Base-by-base conservation (phyloP, 1,139 yeast species). In the Nadsonia starkeyi-henricii region DNA sequence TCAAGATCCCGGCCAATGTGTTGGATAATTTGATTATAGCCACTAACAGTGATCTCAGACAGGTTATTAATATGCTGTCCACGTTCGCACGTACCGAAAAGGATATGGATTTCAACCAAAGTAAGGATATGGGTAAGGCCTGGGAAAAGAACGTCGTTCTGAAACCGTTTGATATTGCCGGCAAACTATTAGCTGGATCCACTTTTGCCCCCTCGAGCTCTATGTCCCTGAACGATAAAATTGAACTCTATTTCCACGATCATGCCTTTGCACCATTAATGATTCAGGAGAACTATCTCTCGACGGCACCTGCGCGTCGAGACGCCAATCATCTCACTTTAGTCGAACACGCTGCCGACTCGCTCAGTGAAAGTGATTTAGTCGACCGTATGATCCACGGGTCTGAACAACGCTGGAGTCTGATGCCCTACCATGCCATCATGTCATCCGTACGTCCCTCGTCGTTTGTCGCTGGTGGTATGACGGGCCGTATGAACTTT, bases 371-470 rank as follows among this genome's bases (percentile, higher is more conserved):
- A 50, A 83, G 91, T 17, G 98, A 93, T 62, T 63, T 81, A 30
- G 81, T 89, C 20, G 95, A 88, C 61, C 70, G 78, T 28, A 72
- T 78, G 62, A 89, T 93, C 52, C 83, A 95, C 58, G 84, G 95
- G 42, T 77, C 94, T 45, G 96, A 89, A 58, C 98, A 91, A 65
- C 89, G 85, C 58, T 93, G 99, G 99, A 79, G 93, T 54, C 71
- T 93, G 54, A 75, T 93, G 70, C 99, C 99, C 2, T 74, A 88
- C 57, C 96, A 89, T 66, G 97, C 91, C 0, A 74, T 88, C 2
- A 71, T 85, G 73, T 89, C 97, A 1, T 78, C 95, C 1, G 86
- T 93, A 15, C 70, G 78, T 43, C 98, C 99, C 0, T 73, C 88
- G 1, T 79, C 79, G 45, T 75, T 73, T 54, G 79, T 86, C 18